phyloP scores from a whole-genome alignment of 768 basidiomycete species.

The Phylloporus sp. region DNA sequence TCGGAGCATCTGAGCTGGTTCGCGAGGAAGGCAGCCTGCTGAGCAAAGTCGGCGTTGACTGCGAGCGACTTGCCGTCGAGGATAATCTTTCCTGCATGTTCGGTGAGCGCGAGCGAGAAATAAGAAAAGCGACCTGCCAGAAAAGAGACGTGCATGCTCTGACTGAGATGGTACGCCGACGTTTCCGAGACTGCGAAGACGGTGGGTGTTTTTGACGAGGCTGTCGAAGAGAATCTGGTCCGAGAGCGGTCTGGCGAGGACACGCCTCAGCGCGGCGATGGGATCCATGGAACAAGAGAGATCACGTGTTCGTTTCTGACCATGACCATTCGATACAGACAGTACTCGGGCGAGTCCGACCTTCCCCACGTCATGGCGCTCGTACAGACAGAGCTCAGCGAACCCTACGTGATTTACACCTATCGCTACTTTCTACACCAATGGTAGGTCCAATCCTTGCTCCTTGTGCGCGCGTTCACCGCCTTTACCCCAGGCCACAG shows the following conservation, averaged over 20 bases:
- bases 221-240: conserved; percentile 77
- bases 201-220: conserved; percentile 60
- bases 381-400: conserved; percentile 87
- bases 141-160: conserved; percentile 68
- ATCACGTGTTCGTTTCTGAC: too few species aligned
- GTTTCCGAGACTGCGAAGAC: conserved; percentile 60
- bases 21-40: conserved; percentile 72
- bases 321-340: conserved; percentile 54
- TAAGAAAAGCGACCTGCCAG: too few species aligned
- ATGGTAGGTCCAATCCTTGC: conserved; percentile 57
- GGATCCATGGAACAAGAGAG: conserved; percentile 37
- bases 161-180: conserved; percentile 55
- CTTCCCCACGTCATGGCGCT: conserved; percentile 80
- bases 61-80: conserved; percentile 63
- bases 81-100: conserved; percentile 53
- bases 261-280: conserved; percentile 50
- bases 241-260: conserved; percentile 46
- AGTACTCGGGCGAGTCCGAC: conserved; percentile 72
- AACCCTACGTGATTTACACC: conserved; percentile 95
- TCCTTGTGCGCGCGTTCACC: not conserved
- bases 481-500: conserved; percentile 62
- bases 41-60: conserved; percentile 75
- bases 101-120: not conserved
- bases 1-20: conserved; percentile 81
- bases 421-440: conserved; percentile 96